phyloP scores from a whole-genome alignment of 768 basidiomycete genomes.

The Leccinum ochraceum region DNA sequence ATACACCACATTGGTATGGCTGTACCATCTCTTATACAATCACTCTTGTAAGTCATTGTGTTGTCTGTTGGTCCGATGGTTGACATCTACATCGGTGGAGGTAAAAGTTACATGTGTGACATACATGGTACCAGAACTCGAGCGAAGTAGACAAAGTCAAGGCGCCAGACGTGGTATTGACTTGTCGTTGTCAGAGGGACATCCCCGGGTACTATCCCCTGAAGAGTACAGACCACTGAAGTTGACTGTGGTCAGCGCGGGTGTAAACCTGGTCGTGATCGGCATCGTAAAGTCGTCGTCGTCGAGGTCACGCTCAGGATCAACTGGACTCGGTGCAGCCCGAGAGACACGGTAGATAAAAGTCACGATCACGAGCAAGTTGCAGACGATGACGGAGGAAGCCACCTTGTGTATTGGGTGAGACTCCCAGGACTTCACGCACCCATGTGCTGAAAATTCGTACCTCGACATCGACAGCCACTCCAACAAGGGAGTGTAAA shows the following conservation, averaged over 20 bases:
- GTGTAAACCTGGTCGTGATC: not conserved
- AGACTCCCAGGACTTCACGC: not conserved
- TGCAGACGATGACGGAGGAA: conserved; percentile 20
- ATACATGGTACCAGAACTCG: not conserved
- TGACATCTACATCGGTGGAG: not conserved
- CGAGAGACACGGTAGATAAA: conserved; percentile 17
- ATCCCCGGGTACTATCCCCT: not conserved
- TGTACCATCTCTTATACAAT: not conserved
- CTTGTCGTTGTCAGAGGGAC: not conserved
- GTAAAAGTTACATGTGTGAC: not conserved
- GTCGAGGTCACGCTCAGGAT: conserved; percentile 2
- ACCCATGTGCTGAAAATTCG: not conserved
- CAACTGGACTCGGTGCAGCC: not conserved
- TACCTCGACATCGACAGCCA: conserved; percentile 21
- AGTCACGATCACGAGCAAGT: conserved; percentile 23
- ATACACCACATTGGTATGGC: conserved; percentile 1
- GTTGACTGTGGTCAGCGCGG: conserved; percentile 17
- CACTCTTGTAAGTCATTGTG: not conserved
- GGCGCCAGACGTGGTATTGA: not conserved
- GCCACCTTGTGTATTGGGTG: conserved; percentile 13
- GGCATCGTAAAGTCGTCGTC: conserved; percentile 15
- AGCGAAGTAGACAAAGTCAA: not conserved
- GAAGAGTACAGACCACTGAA: conserved; percentile 2
- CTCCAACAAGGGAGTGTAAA: conserved; percentile 6
- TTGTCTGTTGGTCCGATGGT: not conserved